phyloP scores from a whole-genome alignment of 176 grass and related monocot genomes.

The Neostapfia colusana region DNA sequence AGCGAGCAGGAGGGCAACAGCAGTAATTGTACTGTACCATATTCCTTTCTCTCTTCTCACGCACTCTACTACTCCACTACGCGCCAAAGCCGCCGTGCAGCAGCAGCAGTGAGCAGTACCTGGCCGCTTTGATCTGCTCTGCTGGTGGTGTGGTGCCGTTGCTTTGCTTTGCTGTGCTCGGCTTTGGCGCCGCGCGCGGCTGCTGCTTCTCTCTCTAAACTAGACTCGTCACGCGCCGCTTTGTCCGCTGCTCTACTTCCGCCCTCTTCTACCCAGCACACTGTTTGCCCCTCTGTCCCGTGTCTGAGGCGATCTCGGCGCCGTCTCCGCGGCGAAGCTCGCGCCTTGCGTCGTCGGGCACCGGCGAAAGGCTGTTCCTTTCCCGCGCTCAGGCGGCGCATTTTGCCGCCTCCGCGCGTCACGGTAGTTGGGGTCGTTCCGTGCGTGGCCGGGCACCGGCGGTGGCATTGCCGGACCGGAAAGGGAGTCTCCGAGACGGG shows the following conservation, averaged over 20 bases:
- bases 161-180: constrained; percentile 1
- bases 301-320: background rate
- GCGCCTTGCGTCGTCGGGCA: background rate
- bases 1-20: background rate
- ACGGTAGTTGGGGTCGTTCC: background rate
- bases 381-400: background rate
- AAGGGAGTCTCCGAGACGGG: background rate
- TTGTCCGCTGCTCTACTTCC: background rate
- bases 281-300: background rate
- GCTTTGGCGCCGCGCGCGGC: constrained; percentile 15
- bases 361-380: constrained; percentile 4
- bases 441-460: background rate
- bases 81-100: background rate
- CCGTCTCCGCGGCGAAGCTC: constrained; percentile 7
- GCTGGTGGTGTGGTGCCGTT: background rate
- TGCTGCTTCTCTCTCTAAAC: background rate
- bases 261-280: background rate
- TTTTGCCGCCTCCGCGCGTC: background rate
- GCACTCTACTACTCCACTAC: background rate
- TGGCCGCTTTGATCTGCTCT: background rate
- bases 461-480: background rate
- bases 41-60: constrained; percentile 11
- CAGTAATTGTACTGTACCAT: background rate
- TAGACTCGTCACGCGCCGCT: background rate
- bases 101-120: background rate